Percentiles rank a stretch among this genome's conserved stretches.
Evolutionary conservation across 2,329 filamentous ascomycete species (phyloP).

Genomic region (Verticillium nonalfalfae): DNA sequence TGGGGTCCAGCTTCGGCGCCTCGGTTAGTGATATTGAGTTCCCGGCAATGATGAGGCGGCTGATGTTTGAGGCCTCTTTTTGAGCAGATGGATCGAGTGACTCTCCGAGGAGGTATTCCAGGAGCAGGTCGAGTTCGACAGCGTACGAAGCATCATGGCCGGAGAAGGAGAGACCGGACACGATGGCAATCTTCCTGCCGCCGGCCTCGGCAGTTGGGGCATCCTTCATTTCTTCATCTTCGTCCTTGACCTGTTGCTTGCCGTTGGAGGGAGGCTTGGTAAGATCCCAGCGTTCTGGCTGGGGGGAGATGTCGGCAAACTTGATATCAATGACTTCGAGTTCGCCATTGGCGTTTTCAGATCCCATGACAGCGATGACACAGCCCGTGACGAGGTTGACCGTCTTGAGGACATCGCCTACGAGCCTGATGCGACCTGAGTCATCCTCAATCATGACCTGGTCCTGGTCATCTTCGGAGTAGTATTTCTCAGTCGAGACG

Average conservation of each 20-base stretch:
- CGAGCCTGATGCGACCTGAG: conserved; percentile 77
- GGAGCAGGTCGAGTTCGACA: conserved; percentile 68
- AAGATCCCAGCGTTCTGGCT: conserved; percentile 73
- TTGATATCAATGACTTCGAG: conserved; percentile 90
- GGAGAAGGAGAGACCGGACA: conserved; percentile 83
- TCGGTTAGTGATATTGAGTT: conserved; percentile 73
- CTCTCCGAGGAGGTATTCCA: conserved; percentile 86
- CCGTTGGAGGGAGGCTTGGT: conserved; percentile 39
- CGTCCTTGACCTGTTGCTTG: conserved; percentile 28
- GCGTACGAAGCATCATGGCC: conserved; percentile 66
- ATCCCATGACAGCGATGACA: conserved; percentile 90
- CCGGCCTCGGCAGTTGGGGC: conserved; percentile 16
- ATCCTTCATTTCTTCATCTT: conserved; percentile 54
- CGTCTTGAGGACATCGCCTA: conserved; percentile 61
- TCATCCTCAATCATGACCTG: conserved; percentile 92
- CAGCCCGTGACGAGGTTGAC: conserved; percentile 83
- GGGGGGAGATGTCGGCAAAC: conserved; percentile 77
- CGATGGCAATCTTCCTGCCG: conserved; percentile 65
- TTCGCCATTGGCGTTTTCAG: conserved; percentile 85
- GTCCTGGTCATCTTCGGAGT: conserved; percentile 50
- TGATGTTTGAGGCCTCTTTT: conserved; percentile 59
- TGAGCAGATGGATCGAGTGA: conserved; percentile 56
- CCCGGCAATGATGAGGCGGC: conserved; percentile 82
- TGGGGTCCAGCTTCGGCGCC: conserved; percentile 28
- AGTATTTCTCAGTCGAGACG: conserved; percentile 70